Evolutionary conservation across 2,329 filamentous ascomycete genomes (phyloP).

Genomic region (Ophiostoma quercus): DNA sequence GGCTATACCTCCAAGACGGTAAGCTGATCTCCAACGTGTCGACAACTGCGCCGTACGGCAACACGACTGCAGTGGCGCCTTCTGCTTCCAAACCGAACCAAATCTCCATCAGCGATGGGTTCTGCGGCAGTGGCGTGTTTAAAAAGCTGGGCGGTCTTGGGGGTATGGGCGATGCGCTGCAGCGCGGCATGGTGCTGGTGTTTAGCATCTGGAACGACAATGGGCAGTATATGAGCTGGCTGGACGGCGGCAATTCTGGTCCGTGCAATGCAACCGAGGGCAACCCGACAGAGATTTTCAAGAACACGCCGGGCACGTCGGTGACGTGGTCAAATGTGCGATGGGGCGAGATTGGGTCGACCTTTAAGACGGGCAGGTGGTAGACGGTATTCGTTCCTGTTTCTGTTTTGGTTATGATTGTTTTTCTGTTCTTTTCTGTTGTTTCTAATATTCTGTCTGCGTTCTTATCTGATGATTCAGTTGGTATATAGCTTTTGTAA

Average conservation of each 20-base stretch:
- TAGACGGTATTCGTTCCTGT: not conserved
- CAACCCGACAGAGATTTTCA: slow-evolving; percentile 44
- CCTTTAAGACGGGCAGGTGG: slow-evolving; percentile 26
- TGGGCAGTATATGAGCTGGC: slow-evolving; percentile 46
- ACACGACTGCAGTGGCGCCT: not conserved
- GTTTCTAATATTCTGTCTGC: too few relatives aligned
- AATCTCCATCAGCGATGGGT: slow-evolving; percentile 14
- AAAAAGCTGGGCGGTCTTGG: slow-evolving; percentile 44
- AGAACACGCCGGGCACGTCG: slow-evolving; percentile 43
- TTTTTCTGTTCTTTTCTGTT: not conserved
- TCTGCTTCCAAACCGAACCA: not conserved
- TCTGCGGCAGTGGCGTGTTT: slow-evolving; percentile 43
- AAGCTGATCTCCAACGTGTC: not conserved
- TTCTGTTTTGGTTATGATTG: not conserved
- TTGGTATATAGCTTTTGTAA: not conserved
- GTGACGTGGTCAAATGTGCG: slow-evolving; percentile 54
- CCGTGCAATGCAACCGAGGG: slow-evolving; percentile 52
- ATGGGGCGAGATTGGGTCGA: slow-evolving; percentile 57
- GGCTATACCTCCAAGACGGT: not conserved
- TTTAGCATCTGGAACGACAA: slow-evolving; percentile 48
- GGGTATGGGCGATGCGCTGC: slow-evolving; percentile 47
- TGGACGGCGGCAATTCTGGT: slow-evolving; percentile 43
- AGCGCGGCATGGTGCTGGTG: slow-evolving; percentile 41
- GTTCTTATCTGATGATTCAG: not conserved
- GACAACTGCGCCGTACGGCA: not conserved